Evolutionary conservation across 2,329 filamentous ascomycete species (phyloP).

Genomic region (Fusarium poae): DNA sequence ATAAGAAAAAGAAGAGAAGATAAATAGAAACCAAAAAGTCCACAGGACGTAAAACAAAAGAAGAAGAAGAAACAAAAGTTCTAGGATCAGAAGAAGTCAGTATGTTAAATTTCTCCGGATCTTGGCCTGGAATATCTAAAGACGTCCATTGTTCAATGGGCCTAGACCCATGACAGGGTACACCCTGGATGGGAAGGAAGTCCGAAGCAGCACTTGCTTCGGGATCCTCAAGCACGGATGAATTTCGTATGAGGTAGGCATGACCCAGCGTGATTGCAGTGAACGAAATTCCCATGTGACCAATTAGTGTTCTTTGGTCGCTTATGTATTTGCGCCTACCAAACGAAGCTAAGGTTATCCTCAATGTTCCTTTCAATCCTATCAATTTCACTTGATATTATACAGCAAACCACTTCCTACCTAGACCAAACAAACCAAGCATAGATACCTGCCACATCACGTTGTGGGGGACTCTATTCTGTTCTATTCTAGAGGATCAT

Average conservation of each 20-base stretch:
- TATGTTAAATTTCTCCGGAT: constrained; percentile 21
- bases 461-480: constrained; percentile 5
- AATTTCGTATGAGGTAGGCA: constrained; percentile 26
- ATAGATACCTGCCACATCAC: constrained; percentile 3
- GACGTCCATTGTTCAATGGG: constrained; percentile 14
- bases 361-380: constrained; percentile 19
- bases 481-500: constrained; percentile 1
- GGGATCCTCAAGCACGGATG: constrained; percentile 33
- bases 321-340: constrained; percentile 6
- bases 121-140: constrained; percentile 15
- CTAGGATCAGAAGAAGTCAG: constrained; percentile 16
- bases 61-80: constrained; percentile 30
- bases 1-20: constrained; percentile 9
- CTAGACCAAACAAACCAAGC: constrained; percentile 18
- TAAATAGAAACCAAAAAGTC: constrained; percentile 20
- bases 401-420: constrained; percentile 12
- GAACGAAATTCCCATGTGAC: not conserved
- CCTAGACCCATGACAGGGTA: constrained; percentile 33
- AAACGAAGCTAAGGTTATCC: constrained; percentile 1
- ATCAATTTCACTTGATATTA: not conserved
- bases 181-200: constrained; percentile 41
- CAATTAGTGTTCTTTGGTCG: constrained; percentile 1
- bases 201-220: constrained; percentile 41
- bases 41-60: constrained; percentile 15
- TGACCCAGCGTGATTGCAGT: constrained; percentile 5